Evolutionary conservation across 148 eudicot genomes (phyloP).

Genomic region (Silene uniflora): DNA sequence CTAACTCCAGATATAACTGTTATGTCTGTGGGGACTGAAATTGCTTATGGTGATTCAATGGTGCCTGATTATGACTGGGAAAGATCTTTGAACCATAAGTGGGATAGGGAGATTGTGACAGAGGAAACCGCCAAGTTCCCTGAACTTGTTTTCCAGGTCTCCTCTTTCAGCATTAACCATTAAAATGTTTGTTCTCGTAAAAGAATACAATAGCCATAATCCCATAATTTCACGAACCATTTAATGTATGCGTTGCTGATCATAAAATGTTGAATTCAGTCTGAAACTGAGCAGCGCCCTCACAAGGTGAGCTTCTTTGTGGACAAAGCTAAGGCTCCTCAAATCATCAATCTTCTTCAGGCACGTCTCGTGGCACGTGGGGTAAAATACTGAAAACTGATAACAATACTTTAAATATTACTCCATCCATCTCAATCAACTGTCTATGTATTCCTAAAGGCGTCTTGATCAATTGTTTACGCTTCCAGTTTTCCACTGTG

Average conservation of each 20-base stretch:
- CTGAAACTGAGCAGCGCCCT: conserved; percentile 55
- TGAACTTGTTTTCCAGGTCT: conserved; percentile 59
- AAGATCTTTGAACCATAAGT: conserved; percentile 46
- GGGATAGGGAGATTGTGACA: conserved; percentile 48
- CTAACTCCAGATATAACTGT: conserved; percentile 67
- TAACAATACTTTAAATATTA: neutral
- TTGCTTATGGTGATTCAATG: conserved; percentile 56
- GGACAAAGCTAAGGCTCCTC: conserved; percentile 51
- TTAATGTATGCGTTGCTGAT: neutral
- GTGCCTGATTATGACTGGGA: conserved; percentile 67
- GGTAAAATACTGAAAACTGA: conserved; percentile 30
- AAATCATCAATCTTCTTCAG: conserved; percentile 47
- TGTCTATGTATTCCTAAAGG: too few species aligned
- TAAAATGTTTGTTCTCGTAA: neutral
- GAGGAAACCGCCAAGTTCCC: conserved; percentile 55
- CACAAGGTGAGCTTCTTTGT: conserved; percentile 70
- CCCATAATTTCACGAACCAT: neutral
- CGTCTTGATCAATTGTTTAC: too few species aligned
- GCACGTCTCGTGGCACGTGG: conserved; percentile 44
- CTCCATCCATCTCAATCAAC: too few species aligned
- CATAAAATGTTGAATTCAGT: conserved; percentile 33
- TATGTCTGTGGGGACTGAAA: conserved; percentile 75
- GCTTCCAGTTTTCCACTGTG: too few species aligned
- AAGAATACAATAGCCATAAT: neutral
- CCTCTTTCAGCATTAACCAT: neutral